phyloP scores from a whole-genome alignment of 2,329 filamentous ascomycete genomes.

The Coccinonectria pachysandricola region DNA sequence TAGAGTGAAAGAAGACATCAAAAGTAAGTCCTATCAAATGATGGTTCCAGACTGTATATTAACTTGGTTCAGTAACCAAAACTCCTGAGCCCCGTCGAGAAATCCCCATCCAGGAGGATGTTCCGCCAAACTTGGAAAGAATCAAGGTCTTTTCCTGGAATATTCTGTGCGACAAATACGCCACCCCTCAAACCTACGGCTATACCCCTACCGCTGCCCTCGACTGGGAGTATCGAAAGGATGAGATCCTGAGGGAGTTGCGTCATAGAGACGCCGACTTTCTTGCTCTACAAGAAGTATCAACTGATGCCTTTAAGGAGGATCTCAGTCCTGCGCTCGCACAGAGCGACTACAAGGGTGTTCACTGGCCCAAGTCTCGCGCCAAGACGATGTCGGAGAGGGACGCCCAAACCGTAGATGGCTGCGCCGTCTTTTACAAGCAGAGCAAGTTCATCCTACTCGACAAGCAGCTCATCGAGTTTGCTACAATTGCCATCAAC shows the following conservation, averaged over 20 bases:
- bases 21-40: conserved; percentile 49
- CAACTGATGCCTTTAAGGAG: conserved; percentile 82
- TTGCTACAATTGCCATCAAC: conserved; percentile 84
- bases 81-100: conserved; percentile 68
- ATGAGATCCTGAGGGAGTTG: conserved; percentile 76
- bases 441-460: conserved; percentile 86
- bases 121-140: conserved; percentile 49
- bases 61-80: conserved; percentile 51
- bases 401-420: conserved; percentile 83
- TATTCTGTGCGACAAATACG: conserved; percentile 88
- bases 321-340: conserved; percentile 83
- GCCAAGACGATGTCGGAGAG: conserved; percentile 86
- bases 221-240: conserved; percentile 76
- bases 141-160: conserved; percentile 91
- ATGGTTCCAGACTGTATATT: conserved; percentile 6
- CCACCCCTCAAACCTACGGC: conserved; percentile 74
- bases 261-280: conserved; percentile 74
- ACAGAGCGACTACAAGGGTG: conserved; percentile 82
- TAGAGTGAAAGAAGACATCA: conserved; percentile 72
- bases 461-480: conserved; percentile 91
- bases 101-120: conserved; percentile 65
- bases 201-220: conserved; percentile 79
- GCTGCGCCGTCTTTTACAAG: conserved; percentile 95
- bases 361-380: conserved; percentile 84
- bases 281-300: conserved; percentile 87